Base-by-base conservation (phyloP, 306 rosid genomes). In the Citrullus amarus region DNA sequence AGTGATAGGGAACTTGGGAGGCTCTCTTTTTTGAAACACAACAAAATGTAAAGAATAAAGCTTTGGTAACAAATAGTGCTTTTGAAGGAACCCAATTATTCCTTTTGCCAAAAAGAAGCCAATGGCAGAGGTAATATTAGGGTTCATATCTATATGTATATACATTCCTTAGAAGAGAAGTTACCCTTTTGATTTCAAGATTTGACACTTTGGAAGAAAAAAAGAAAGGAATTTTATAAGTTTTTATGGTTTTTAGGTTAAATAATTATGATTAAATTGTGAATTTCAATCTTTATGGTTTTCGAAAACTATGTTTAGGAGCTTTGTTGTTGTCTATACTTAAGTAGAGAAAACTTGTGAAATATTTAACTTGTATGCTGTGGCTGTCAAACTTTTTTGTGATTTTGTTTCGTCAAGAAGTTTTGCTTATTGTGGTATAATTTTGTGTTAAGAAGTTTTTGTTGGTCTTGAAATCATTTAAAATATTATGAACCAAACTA, bases 1-100 rank as follows among this genome's bases (percentile, higher is more conserved):
- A 25, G 4, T 32, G 55, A 69, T 59, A 28, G 16, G 16, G 75
- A 43, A 46, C 20, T 32, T 34, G 70, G 12, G 17, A 46, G 25
- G 11, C 6, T 48, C 20, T 46, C 77, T 72, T 72, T 68, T 72
- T 28, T 72, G 77, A 50, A 51, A 72, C 56, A 50, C 77, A 25
- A 72, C 77, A 72, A 72, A 72, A 72, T 72, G 20, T 7, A 28
- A 66, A 70, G 77, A 72, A 72, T 72, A 72, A 71, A 71, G 76
- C 13, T 13, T 71, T 48, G 76, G 59, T 2, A 6, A 71, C 28
- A 44, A 44, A 22, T 50, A 46, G 57, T 70, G 76, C 76, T 70
- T 70, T 70, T 70, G 57, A 46, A 46, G 58, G 58, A 70, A 70
- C 76, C 76, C 58, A 70, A 6, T 70, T 70, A 44, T 44, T 70